These are phyloP conservation scores for Monilinia aucupariae DNA, from an alignment of 2,329 filamentous ascomycete species.

Conservation along the genomic window DNA sequence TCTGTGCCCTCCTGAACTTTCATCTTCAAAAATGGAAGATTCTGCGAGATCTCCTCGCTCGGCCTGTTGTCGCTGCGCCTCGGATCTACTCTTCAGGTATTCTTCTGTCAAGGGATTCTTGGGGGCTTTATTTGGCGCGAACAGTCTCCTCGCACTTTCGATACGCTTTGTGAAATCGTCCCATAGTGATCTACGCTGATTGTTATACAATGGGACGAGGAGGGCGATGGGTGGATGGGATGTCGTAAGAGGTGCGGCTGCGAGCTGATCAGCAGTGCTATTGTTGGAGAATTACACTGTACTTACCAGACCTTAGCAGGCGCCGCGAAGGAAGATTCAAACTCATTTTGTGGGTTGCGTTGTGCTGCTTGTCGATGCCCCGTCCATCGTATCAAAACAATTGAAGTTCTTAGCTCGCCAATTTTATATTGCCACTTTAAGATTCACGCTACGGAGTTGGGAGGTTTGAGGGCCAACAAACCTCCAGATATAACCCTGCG, in stretches of 20 bases:
- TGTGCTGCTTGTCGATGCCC: neutral
- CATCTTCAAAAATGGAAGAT: slow-evolving; percentile 49
- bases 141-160: neutral
- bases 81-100: slow-evolving; percentile 39
- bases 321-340: slow-evolving; percentile 58
- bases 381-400: slow-evolving; percentile 12
- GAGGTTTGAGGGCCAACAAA: neutral
- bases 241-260: slow-evolving; percentile 27
- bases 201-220: slow-evolving; percentile 26
- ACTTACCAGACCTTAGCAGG: slow-evolving; percentile 55
- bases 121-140: slow-evolving; percentile 17
- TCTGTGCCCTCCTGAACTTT: slow-evolving; percentile 32
- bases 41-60: slow-evolving; percentile 42
- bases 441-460: neutral
- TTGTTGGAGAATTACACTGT: slow-evolving; percentile 17
- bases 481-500: neutral
- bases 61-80: slow-evolving; percentile 31
- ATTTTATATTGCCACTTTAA: slow-evolving; percentile 16
- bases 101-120: slow-evolving; percentile 58
- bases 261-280: slow-evolving; percentile 24
- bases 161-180: slow-evolving; percentile 9
- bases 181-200: slow-evolving; percentile 29
- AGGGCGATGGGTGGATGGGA: slow-evolving; percentile 40
- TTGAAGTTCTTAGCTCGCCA: slow-evolving; percentile 18
- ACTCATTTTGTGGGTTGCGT: slow-evolving; percentile 48